Conservation (phyloP, 2,329 filamentous ascomycete genomes). For the Lecanosticta acicola region DNA sequence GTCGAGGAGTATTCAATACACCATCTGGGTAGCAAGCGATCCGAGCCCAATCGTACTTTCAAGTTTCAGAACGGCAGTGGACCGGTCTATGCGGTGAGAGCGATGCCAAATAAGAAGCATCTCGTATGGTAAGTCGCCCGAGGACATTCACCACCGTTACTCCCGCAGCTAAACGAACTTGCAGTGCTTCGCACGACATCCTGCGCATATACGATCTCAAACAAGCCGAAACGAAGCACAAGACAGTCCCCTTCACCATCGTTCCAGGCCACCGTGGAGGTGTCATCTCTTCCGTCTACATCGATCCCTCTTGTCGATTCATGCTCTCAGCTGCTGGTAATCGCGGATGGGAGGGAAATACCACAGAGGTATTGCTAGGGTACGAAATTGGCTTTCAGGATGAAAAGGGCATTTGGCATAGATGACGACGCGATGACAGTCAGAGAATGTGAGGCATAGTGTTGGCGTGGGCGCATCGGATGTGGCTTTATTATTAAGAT, state of each 20-base stretch:
- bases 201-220: conserved; percentile 82
- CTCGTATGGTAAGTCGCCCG: conserved; percentile 64
- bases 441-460: neutral
- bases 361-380: conserved; percentile 84
- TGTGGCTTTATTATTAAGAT: too few species aligned
- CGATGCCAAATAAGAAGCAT: conserved; percentile 91
- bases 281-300: conserved; percentile 77
- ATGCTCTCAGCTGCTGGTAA: conserved; percentile 92
- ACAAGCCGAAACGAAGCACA: conserved; percentile 60
- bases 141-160: neutral
- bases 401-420: conserved; percentile 27
- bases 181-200: conserved; percentile 84
- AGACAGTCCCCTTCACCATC: conserved; percentile 89
- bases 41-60: conserved; percentile 70
- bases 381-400: conserved; percentile 67
- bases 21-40: conserved; percentile 55
- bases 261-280: conserved; percentile 85
- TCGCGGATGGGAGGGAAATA: conserved; percentile 81
- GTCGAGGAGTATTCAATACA: conserved; percentile 93
- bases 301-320: conserved; percentile 82
- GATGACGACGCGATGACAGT: conserved; percentile 1
- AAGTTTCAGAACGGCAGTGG: conserved; percentile 87
- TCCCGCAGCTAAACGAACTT: neutral
- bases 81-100: conserved; percentile 76
- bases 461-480: neutral